A percentile compares a stretch with the other conserved stretches of the same genome.
phyloP scores from a whole-genome alignment of 164 flowering plant species.

The Sedum album region DNA sequence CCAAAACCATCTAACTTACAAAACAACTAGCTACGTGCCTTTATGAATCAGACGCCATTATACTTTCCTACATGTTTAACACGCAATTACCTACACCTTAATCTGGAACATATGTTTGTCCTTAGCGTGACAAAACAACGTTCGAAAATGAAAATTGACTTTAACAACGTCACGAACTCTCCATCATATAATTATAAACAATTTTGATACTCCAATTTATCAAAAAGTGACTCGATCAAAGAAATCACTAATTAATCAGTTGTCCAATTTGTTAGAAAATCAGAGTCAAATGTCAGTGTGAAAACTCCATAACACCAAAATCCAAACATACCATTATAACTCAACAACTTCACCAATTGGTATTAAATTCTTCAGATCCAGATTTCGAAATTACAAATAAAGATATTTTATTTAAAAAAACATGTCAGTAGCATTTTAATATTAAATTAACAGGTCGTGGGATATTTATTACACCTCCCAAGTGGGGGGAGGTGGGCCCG shows the following conservation, averaged over 20 bases:
- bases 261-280: neutral
- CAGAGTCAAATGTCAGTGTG: neutral
- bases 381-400: neutral
- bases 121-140: too few relatives aligned
- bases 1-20: too few relatives aligned
- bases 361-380: neutral
- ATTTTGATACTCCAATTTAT: neutral
- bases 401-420: neutral
- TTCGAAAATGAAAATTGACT: too few relatives aligned
- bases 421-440: neutral
- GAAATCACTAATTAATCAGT: too few relatives aligned
- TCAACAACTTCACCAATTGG: neutral
- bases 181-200: too few relatives aligned
- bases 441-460: neutral
- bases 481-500: neutral
- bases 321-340: neutral
- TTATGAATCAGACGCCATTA: too few relatives aligned
- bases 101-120: too few relatives aligned
- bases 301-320: neutral
- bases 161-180: too few relatives aligned
- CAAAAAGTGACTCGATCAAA: neutral
- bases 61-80: too few relatives aligned
- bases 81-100: too few relatives aligned
- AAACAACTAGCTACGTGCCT: too few relatives aligned
- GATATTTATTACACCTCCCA: neutral